phyloP scores from a whole-genome alignment of 2,329 filamentous ascomycete species.

The Pleomassaria siparia region DNA sequence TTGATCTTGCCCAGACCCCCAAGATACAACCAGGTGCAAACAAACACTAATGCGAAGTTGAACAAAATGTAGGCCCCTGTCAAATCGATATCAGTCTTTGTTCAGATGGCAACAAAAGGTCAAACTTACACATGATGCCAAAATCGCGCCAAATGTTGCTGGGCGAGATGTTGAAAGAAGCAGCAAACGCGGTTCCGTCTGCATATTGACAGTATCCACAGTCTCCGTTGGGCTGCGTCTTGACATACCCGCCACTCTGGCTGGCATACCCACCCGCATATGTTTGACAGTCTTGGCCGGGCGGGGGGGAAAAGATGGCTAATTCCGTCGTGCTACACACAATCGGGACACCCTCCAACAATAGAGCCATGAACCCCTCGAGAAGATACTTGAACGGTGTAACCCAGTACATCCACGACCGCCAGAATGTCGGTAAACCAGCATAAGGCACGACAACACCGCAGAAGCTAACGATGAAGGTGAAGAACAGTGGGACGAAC shows the following conservation, averaged over 20 bases:
- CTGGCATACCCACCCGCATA: slow-evolving; percentile 59
- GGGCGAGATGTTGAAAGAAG: slow-evolving; percentile 62
- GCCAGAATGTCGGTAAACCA: slow-evolving; percentile 67
- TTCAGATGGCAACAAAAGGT: neutral
- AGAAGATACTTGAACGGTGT: slow-evolving; percentile 70
- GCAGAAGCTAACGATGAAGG: slow-evolving; percentile 47
- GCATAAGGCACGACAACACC: slow-evolving; percentile 7
- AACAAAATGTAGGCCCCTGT: slow-evolving; percentile 61
- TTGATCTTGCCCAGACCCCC: slow-evolving; percentile 43
- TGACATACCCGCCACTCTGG: slow-evolving; percentile 62
- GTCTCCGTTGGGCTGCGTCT: slow-evolving; percentile 54
- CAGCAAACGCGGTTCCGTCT: slow-evolving; percentile 60
- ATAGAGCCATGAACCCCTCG: slow-evolving; percentile 60
- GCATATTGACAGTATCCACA: slow-evolving; percentile 68
- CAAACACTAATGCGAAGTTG: slow-evolving; percentile 60
- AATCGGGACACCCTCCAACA: slow-evolving; percentile 58
- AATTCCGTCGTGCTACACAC: slow-evolving; percentile 59
- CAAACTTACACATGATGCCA: slow-evolving; percentile 57
- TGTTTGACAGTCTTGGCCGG: slow-evolving; percentile 60
- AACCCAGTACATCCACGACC: slow-evolving; percentile 51
- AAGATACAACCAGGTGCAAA: slow-evolving; percentile 58
- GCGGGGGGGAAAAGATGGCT: slow-evolving; percentile 61
- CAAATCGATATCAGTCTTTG: slow-evolving; percentile 8
- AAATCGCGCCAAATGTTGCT: slow-evolving; percentile 66
- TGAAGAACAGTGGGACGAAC: slow-evolving; percentile 69